phyloP scores from a whole-genome alignment of 2,329 filamentous ascomycete genomes.

The Aspergillus brunneoviolaceus region DNA sequence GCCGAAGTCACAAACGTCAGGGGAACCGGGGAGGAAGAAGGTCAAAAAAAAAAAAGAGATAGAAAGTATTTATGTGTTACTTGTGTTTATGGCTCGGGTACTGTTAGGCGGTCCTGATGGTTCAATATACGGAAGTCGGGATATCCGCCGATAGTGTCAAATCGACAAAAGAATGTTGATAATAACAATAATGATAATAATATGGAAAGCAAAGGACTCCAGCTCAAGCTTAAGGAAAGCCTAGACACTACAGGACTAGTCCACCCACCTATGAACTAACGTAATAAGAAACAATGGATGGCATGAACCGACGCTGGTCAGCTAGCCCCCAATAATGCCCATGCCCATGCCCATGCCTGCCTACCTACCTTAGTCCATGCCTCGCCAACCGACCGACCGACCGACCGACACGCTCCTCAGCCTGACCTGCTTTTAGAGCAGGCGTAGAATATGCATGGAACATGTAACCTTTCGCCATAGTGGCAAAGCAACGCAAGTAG shows the following conservation, averaged over 20 bases:
- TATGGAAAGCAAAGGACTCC: no score
- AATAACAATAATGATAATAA: no score
- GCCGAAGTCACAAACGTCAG: slow-evolving; percentile 7
- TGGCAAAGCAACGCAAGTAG: background rate
- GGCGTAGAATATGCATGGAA: slow-evolving; percentile 43
- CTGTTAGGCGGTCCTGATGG: slow-evolving; percentile 9
- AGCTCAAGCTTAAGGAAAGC: slow-evolving; percentile 12
- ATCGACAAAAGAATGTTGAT: no score
- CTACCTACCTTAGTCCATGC: background rate
- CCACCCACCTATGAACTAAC: slow-evolving; percentile 8
- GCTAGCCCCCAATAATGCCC: background rate
- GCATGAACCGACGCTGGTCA: slow-evolving; percentile 10
- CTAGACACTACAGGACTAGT: slow-evolving; percentile 10
- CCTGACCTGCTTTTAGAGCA: slow-evolving; percentile 24
- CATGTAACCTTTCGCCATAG: slow-evolving; percentile 22
- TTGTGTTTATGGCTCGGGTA: slow-evolving; percentile 4
- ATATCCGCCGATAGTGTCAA: slow-evolving; percentile 19
- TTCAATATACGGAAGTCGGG: slow-evolving; percentile 20
- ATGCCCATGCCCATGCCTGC: background rate
- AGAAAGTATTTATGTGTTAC: no score
- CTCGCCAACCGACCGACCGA: background rate
- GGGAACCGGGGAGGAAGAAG: background rate
- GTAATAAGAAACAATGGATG: slow-evolving; percentile 18
- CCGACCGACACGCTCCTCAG: background rate
- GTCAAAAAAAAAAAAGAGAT: background rate